These are phyloP conservation scores for Arachis hypogaea DNA, from an alignment of 306 rosid genomes.

Conservation along the genomic window DNA sequence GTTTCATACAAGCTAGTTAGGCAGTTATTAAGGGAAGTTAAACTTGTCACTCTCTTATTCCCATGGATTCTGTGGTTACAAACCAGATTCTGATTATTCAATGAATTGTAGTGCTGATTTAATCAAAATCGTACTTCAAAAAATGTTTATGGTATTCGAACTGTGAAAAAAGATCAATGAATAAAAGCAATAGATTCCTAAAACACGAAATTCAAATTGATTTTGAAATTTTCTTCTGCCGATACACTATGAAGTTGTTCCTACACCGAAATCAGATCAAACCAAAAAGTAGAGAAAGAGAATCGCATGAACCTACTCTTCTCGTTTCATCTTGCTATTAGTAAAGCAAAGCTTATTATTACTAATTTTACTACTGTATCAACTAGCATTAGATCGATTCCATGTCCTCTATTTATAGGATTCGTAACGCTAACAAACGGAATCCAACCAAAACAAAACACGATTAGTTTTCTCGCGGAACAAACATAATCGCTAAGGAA, in stretches of 20 bases:
- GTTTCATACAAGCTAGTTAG: neutral
- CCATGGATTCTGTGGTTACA: neutral
- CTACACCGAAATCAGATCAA: neutral
- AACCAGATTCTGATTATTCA: neutral
- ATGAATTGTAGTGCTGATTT: neutral
- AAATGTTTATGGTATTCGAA: neutral
- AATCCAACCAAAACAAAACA: slow-evolving; percentile 12
- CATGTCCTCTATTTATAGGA: neutral
- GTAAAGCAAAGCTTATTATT: neutral
- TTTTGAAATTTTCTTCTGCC: neutral
- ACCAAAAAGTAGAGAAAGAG: neutral
- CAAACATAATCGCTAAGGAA: neutral
- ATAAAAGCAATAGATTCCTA: slow-evolving; percentile 20
- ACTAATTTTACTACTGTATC: neutral
- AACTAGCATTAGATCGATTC: slow-evolving; percentile 14
- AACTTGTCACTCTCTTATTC: neutral
- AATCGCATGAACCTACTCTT: slow-evolving; percentile 3
- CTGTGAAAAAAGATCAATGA: neutral
- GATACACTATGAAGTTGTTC: neutral
- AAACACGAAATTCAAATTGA: neutral
- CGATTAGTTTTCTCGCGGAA: neutral
- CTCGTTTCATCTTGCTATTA: neutral
- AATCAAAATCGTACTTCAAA: slow-evolving; percentile 12
- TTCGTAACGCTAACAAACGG: neutral
- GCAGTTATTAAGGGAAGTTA: neutral